phyloP scores from a whole-genome alignment of 73 alveolate species.

The Uronychia binucleata region DNA sequence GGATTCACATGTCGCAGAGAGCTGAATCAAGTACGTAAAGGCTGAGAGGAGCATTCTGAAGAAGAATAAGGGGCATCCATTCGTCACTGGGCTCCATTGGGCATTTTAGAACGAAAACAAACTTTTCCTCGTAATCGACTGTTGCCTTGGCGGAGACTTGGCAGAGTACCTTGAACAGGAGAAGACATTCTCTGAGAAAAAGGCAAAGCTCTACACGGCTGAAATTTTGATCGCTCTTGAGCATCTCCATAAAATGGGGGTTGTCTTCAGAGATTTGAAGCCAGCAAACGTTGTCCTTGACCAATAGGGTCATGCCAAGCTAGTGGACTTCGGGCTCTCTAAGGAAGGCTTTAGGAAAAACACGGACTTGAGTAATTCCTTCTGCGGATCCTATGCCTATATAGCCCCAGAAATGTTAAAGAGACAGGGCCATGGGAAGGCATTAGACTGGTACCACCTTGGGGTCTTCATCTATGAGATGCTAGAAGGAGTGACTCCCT shows the following conservation, averaged over 20 bases:
- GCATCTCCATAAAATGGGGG: slow-evolving; percentile 79
- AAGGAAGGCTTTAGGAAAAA: slow-evolving; percentile 69
- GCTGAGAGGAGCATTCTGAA: slow-evolving; percentile 92
- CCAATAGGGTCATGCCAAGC: slow-evolving; percentile 87
- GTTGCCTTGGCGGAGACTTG: slow-evolving; percentile 90
- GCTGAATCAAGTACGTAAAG: slow-evolving; percentile 76
- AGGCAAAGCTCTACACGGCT: slow-evolving; percentile 78
- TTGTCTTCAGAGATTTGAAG: slow-evolving; percentile 88
- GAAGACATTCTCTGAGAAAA: slow-evolving; percentile 76
- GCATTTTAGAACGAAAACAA: slow-evolving; percentile 84
- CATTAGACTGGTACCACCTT: slow-evolving; percentile 75
- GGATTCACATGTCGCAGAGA: slow-evolving; percentile 53
- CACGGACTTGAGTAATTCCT: slow-evolving; percentile 87
- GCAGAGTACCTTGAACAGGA: slow-evolving; percentile 67
- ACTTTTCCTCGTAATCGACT: slow-evolving; percentile 84
- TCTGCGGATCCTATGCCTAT: slow-evolving; percentile 84
- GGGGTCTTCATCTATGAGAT: slow-evolving; percentile 80
- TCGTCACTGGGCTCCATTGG: slow-evolving; percentile 61
- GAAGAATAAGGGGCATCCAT: slow-evolving; percentile 30
- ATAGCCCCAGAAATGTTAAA: slow-evolving; percentile 81
- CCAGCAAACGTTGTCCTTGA: slow-evolving; percentile 94
- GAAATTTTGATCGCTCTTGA: slow-evolving; percentile 89
- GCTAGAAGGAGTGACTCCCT: slow-evolving; percentile 78
- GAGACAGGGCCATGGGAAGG: slow-evolving; percentile 67
- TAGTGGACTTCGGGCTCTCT: slow-evolving; percentile 93